Evolutionary conservation across 2,329 filamentous ascomycete species (phyloP).

Genomic region (Gyromitra esculenta): DNA sequence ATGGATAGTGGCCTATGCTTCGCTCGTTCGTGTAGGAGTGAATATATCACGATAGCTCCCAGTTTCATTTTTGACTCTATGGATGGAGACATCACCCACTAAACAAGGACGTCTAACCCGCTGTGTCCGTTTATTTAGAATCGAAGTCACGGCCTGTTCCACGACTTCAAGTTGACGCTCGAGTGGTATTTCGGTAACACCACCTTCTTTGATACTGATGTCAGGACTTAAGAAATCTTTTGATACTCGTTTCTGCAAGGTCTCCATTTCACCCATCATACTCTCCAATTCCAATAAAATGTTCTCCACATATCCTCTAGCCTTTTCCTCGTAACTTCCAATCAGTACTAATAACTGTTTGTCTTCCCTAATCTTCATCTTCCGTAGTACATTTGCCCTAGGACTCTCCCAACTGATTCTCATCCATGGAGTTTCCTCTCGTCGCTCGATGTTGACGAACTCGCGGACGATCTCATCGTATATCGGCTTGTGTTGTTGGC

Average conservation of each 20-base stretch:
- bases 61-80: constrained; percentile 32
- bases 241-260: constrained; percentile 69
- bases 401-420: constrained; percentile 74
- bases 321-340: constrained; percentile 71
- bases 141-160: constrained; percentile 74
- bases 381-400: constrained; percentile 59
- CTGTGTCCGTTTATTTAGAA: constrained; percentile 70
- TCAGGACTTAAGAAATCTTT: not conserved
- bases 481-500: constrained; percentile 63
- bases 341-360: constrained; percentile 73
- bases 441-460: constrained; percentile 67
- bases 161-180: constrained; percentile 74
- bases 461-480: constrained; percentile 74
- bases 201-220: not conserved
- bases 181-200: constrained; percentile 18
- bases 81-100: not conserved
- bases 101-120: constrained; percentile 26
- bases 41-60: constrained; percentile 24
- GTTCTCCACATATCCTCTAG: constrained; percentile 74
- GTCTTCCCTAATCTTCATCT: constrained; percentile 71
- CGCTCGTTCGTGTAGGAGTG: constrained; percentile 42
- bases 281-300: constrained; percentile 77
- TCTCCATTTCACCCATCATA: constrained; percentile 75
- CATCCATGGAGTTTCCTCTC: constrained; percentile 69
- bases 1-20: not conserved